phyloP scores from a whole-genome alignment of 306 rosid species.

The Ormosia semicastrata region DNA sequence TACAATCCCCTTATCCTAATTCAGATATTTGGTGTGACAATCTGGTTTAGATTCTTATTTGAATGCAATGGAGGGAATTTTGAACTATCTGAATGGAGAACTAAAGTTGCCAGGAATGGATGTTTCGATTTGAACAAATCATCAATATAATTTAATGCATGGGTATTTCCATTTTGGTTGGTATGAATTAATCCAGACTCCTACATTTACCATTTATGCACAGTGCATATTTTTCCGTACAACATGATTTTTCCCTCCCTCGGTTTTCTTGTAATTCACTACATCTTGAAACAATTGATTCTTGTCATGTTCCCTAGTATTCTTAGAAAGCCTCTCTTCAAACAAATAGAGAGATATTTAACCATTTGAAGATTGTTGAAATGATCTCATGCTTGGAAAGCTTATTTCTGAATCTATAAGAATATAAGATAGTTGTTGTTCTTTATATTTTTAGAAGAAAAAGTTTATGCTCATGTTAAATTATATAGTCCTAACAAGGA shows the following conservation, averaged over 20 bases:
- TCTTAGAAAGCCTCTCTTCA: not conserved
- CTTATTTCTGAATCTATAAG: constrained; percentile 7
- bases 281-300: not conserved
- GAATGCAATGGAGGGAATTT: not conserved
- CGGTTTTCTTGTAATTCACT: constrained; percentile 2
- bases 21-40: not conserved
- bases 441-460: not conserved
- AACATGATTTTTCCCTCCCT: not conserved
- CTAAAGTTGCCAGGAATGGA: not conserved
- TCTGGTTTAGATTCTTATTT: not conserved
- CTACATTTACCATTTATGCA: not conserved
- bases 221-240: not conserved
- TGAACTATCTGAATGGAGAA: not conserved
- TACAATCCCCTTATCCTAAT: not conserved
- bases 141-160: constrained; percentile 1
- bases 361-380: constrained; percentile 2
- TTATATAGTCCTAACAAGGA: not conserved
- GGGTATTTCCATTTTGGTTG: not conserved
- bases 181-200: not conserved
- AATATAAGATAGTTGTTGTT: not conserved
- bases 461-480: constrained; percentile 13
- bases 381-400: not conserved
- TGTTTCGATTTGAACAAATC: not conserved
- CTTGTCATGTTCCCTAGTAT: not conserved
- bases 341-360: not conserved